phyloP scores from a whole-genome alignment of 129 eudicot species.

The sunflower (Helianthus annuus) region HanXRQr2.0-SUNRISE NC_035446.2:155696175-155696674 shows the following conservation, averaged over 20 bases:
- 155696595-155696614: slow-evolving; percentile 2
- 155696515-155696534: slow-evolving; percentile 37
- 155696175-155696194: slow-evolving; percentile 26
- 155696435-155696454: not conserved
- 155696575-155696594: slow-evolving; percentile 22
- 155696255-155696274: slow-evolving; percentile 45
- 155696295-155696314: slow-evolving; percentile 21
- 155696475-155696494: not conserved
- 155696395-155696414: slow-evolving; percentile 41
- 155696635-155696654: not conserved
- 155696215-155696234: slow-evolving; percentile 26
- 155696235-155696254: slow-evolving; percentile 20
- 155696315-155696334: slow-evolving; percentile 19
- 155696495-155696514: slow-evolving; percentile 13
- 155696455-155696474: not conserved
- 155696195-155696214: slow-evolving; percentile 7
- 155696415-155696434: not conserved
- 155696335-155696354: slow-evolving; percentile 27
- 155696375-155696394: slow-evolving; percentile 24
- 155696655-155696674: not conserved
- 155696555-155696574: slow-evolving; percentile 34
- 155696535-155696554: slow-evolving; percentile 32
- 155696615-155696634: not conserved
- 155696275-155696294: slow-evolving; percentile 18
- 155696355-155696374: slow-evolving; percentile 15